Conservation (phyloP, 2,329 filamentous ascomycete genomes). For the Didymella glomerata region DNA sequence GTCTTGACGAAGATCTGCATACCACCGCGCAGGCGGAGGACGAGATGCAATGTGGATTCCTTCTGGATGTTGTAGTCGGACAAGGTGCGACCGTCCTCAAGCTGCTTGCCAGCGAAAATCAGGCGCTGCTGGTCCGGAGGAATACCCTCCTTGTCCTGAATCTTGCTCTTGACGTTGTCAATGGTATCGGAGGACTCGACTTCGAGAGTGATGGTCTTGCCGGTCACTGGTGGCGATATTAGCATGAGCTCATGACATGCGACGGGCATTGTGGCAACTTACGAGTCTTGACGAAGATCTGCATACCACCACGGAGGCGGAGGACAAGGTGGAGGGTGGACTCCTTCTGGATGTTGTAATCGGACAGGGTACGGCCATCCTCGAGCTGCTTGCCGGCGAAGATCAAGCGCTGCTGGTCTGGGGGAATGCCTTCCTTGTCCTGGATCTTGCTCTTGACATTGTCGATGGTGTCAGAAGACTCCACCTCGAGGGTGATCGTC, state of each 20-base stretch:
- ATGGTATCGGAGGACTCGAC: conserved; percentile 53
- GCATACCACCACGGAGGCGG: conserved; percentile 71
- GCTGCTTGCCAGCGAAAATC: conserved; percentile 67
- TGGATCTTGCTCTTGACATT: conserved; percentile 98
- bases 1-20: conserved; percentile 72
- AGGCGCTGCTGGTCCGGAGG: conserved; percentile 66
- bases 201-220: conserved; percentile 62
- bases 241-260: conserved; percentile 43
- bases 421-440: conserved; percentile 96
- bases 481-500: conserved; percentile 73
- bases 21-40: conserved; percentile 74
- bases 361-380: conserved; percentile 87
- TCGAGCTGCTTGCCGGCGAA: conserved; percentile 98
- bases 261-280: conserved; percentile 34
- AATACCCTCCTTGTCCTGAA: conserved; percentile 68
- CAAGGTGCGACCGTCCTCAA: conserved; percentile 65
- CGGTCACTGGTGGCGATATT: conserved; percentile 59
- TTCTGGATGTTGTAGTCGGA: conserved; percentile 67
- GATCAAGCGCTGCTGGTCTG: conserved; percentile 95
- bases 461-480: conserved; percentile 87
- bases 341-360: conserved; percentile 95
- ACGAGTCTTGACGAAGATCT: conserved; percentile 70
- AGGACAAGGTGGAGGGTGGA: conserved; percentile 78
- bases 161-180: conserved; percentile 55
- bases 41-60: conserved; percentile 74